Conservation (phyloP, 331 rosid species). For the Cydonia oblonga region DNA sequence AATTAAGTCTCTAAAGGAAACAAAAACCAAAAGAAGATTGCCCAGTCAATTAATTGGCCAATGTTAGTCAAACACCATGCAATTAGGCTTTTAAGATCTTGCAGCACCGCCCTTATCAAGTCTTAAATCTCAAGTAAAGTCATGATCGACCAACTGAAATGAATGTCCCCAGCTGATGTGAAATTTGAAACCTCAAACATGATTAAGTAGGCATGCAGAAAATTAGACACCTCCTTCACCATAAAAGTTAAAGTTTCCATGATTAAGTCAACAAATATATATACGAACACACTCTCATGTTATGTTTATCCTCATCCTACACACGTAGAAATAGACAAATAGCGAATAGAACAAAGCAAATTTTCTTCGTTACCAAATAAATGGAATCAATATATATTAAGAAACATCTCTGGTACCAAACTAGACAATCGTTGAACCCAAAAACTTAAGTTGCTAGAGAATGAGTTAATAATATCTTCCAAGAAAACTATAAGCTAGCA, state of each 20-base stretch:
- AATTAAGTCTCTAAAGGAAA: background rate
- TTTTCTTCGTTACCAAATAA: no score
- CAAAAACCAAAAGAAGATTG: background rate
- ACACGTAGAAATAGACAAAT: no score
- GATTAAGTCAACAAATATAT: no score
- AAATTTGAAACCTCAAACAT: background rate
- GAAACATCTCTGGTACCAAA: no score
- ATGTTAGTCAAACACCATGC: conserved; percentile 1
- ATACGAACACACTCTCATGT: no score
- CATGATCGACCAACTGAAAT: background rate
- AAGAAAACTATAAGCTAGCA: background rate
- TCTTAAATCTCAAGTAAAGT: background rate
- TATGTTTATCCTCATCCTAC: no score
- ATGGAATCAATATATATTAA: no score
- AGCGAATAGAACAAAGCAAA: no score
- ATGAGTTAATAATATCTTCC: no score
- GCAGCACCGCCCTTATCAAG: background rate
- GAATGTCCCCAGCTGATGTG: background rate
- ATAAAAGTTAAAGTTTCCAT: background rate
- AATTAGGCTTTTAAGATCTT: conserved; percentile 8
- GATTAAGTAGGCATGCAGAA: background rate
- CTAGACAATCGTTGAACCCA: no score
- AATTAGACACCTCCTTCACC: background rate
- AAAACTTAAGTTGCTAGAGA: no score
- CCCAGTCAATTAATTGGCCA: background rate